Percentiles rank a stretch among this genome's conserved stretches.
Conservation (phyloP, 345 rosid species). For the Citrus sinensis region DVS_A1.0 CM039163.1:44360001-44360500, state of each 20-base stretch:
- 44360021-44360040: neutral
- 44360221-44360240: neutral
- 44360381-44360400: neutral
- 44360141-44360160: neutral
- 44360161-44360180: neutral
- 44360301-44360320: no score
- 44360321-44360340: no score
- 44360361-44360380: neutral
- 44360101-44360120: conserved; percentile 6
- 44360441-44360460: neutral
- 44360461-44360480: neutral
- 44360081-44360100: neutral
- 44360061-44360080: neutral
- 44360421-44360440: neutral
- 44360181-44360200: neutral
- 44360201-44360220: neutral
- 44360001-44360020: conserved; percentile 11
- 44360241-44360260: neutral
- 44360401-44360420: neutral
- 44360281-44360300: neutral
- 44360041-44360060: neutral
- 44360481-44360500: neutral
- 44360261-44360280: neutral
- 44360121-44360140: neutral
- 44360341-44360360: neutral